Percentiles rank a stretch among this genome's conserved stretches.
Evolutionary conservation across 2,329 filamentous ascomycete species (phyloP).

Genomic region (Gnomoniopsis sp.): DNA sequence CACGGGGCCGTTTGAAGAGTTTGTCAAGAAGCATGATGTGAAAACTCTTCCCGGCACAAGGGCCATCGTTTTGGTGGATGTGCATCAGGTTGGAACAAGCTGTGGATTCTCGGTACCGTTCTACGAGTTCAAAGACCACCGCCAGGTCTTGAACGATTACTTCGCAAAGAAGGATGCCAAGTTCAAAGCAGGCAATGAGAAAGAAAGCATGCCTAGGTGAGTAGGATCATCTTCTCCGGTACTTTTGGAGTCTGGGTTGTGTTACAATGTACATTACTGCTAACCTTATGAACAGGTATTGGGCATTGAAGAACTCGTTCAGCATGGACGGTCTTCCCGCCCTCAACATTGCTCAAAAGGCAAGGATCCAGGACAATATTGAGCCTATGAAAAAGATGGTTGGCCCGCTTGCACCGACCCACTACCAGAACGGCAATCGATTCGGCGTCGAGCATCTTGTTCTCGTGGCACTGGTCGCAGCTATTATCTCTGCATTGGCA

Average conservation of each 20-base stretch:
- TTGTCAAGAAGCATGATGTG: conserved; percentile 30
- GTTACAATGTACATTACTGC: neutral
- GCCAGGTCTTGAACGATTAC: conserved; percentile 31
- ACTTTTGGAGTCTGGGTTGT: neutral
- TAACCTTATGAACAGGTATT: conserved; percentile 28
- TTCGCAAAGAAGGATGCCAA: conserved; percentile 30
- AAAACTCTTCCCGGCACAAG: conserved; percentile 28
- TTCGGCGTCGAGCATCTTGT: conserved; percentile 11
- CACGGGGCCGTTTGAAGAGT: conserved; percentile 28
- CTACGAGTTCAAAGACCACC: conserved; percentile 35
- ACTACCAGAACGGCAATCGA: conserved; percentile 4
- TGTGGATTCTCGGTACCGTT: conserved; percentile 39
- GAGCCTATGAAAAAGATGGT: conserved; percentile 38
- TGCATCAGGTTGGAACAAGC: conserved; percentile 36
- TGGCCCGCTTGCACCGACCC: conserved; percentile 27
- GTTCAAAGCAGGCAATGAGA: conserved; percentile 29
- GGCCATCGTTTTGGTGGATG: conserved; percentile 34
- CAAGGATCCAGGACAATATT: conserved; percentile 28
- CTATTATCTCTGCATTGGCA: conserved; percentile 5
- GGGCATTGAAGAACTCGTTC: conserved; percentile 37
- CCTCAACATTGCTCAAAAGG: conserved; percentile 30
- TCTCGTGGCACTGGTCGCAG: conserved; percentile 9
- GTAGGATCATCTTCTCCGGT: neutral
- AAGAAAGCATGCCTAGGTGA: conserved; percentile 33
- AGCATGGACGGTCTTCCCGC: conserved; percentile 37